Evolutionary conservation across 2,329 filamentous ascomycete species (phyloP).

Genomic region (Colletotrichum orbiculare): DNA sequence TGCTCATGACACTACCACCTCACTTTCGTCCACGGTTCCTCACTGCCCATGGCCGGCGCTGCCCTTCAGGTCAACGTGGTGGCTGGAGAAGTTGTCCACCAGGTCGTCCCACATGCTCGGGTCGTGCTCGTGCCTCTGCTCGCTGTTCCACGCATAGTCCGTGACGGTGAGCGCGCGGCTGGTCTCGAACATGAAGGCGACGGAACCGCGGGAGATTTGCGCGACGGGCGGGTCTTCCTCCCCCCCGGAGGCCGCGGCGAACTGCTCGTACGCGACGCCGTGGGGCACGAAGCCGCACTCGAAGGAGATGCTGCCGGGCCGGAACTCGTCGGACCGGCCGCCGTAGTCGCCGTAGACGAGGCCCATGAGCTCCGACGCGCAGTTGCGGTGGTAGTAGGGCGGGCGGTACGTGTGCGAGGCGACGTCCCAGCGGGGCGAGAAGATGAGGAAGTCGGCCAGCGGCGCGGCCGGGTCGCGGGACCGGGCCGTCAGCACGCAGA

Average conservation of each 20-base stretch:
- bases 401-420: slow-evolving; percentile 71
- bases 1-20: too few species aligned
- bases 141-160: slow-evolving; percentile 60
- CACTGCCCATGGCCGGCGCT: too few species aligned
- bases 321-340: slow-evolving; percentile 52
- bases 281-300: slow-evolving; percentile 59
- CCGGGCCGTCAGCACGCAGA: slow-evolving; percentile 71
- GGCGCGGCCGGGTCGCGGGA: slow-evolving; percentile 64
- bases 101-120: slow-evolving; percentile 65
- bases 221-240: slow-evolving; percentile 55
- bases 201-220: slow-evolving; percentile 57
- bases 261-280: slow-evolving; percentile 57
- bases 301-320: slow-evolving; percentile 57
- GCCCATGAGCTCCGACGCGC: slow-evolving; percentile 67
- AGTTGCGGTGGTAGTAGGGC: slow-evolving; percentile 74
- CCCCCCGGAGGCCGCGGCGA: slow-evolving; percentile 59
- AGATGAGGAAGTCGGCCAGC: slow-evolving; percentile 74
- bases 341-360: slow-evolving; percentile 52
- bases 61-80: background rate
- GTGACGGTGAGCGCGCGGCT: slow-evolving; percentile 66
- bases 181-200: slow-evolving; percentile 64
- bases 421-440: slow-evolving; percentile 74
- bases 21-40: too few species aligned
- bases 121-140: slow-evolving; percentile 56
- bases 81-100: slow-evolving; percentile 61